A percentile compares a stretch with the other conserved stretches of the same genome.
Conservation (phyloP, 768 basidiomycete species). For the Termitomyces sp. region DNA sequence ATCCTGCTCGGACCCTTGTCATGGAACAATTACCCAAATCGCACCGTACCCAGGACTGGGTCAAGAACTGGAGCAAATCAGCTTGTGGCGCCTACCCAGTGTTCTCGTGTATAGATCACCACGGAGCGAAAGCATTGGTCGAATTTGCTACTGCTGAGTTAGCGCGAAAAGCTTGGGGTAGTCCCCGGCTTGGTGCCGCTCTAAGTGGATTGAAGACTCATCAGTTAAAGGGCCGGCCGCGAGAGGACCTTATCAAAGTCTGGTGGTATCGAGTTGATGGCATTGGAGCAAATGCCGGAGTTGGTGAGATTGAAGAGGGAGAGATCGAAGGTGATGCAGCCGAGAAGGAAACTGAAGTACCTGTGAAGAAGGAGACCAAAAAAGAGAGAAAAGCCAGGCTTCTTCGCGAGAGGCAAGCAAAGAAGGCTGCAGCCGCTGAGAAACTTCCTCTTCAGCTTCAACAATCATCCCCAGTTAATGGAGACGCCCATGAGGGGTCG, state of each 20-base stretch:
- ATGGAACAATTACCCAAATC: conserved; percentile 52
- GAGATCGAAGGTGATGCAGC: conserved; percentile 40
- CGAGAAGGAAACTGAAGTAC: conserved; percentile 16
- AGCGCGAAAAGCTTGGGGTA: conserved; percentile 45
- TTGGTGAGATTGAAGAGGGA: conserved; percentile 45
- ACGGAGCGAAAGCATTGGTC: conserved; percentile 40
- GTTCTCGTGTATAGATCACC: conserved; percentile 35
- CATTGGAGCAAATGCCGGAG: conserved; percentile 32
- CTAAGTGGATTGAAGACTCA: conserved; percentile 24
- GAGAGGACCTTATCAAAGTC: conserved; percentile 39
- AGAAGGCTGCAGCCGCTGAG: conserved; percentile 14
- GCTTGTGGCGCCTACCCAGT: conserved; percentile 33
- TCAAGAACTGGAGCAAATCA: conserved; percentile 37
- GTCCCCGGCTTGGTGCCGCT: conserved; percentile 36
- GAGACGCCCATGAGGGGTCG: not conserved
- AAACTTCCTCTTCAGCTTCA: not conserved
- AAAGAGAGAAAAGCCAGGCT: conserved; percentile 24
- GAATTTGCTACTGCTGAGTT: conserved; percentile 42
- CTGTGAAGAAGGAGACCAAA: conserved; percentile 25
- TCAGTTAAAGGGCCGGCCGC: conserved; percentile 38
- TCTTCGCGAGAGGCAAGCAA: conserved; percentile 14
- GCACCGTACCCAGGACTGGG: conserved; percentile 36
- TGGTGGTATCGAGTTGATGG: conserved; percentile 47
- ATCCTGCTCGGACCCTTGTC: conserved; percentile 47
- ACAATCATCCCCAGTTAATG: not conserved